These are phyloP conservation scores for Colletotrichum limetticola DNA, from an alignment of 2,329 filamentous ascomycete species.

Conservation along the genomic window DNA sequence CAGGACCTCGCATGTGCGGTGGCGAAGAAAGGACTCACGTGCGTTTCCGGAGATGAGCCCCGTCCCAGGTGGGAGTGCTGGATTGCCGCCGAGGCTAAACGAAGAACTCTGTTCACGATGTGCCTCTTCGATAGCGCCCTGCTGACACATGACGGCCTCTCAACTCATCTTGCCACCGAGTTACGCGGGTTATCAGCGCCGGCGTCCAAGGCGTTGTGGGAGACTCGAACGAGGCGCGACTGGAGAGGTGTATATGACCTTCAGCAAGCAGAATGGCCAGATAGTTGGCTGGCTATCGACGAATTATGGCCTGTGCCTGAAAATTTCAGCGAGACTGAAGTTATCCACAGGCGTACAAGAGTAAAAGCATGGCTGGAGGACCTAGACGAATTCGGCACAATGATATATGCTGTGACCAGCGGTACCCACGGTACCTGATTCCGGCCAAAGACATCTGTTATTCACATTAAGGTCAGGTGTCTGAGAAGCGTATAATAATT, in stretches of 20 bases:
- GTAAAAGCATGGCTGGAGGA: slow-evolving; percentile 61
- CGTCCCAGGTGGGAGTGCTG: slow-evolving; percentile 63
- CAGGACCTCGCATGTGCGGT: slow-evolving; percentile 59
- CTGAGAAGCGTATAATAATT: not conserved
- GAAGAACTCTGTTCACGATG: slow-evolving; percentile 61
- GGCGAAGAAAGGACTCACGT: slow-evolving; percentile 54
- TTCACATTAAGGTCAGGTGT: not conserved
- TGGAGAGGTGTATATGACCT: slow-evolving; percentile 58
- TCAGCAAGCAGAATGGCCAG: slow-evolving; percentile 54
- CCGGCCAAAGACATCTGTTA: not conserved
- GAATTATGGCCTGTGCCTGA: slow-evolving; percentile 60
- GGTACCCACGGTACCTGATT: slow-evolving; percentile 51
- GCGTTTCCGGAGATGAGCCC: slow-evolving; percentile 46
- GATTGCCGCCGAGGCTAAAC: slow-evolving; percentile 63
- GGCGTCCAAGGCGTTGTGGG: slow-evolving; percentile 55
- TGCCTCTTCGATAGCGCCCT: slow-evolving; percentile 65
- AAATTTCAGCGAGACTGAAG: slow-evolving; percentile 42
- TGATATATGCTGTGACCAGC: slow-evolving; percentile 61
- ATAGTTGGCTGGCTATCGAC: slow-evolving; percentile 54
- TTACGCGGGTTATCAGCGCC: slow-evolving; percentile 56
- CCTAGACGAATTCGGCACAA: slow-evolving; percentile 64
- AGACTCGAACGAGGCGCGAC: slow-evolving; percentile 43
- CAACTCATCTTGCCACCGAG: slow-evolving; percentile 61
- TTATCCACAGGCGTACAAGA: slow-evolving; percentile 46
- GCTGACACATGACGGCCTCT: slow-evolving; percentile 52